Conservation (phyloP, 2,329 filamentous ascomycete genomes). For the Neofusicoccum parvum region DNA sequence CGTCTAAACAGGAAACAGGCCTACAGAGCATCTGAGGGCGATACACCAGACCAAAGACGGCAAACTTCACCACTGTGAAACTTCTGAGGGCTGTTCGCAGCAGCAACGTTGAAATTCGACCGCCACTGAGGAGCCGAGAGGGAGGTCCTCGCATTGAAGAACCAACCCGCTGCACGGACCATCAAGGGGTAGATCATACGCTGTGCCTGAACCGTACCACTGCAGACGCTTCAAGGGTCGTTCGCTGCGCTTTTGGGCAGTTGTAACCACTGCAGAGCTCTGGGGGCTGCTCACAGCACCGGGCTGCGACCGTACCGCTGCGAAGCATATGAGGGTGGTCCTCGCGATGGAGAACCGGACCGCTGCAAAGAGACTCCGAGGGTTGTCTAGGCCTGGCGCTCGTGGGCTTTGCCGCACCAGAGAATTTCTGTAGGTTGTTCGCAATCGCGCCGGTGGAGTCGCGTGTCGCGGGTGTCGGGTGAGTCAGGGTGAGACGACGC, state of each 20-base stretch:
- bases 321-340: slow-evolving; percentile 1
- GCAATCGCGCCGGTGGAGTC: not conserved
- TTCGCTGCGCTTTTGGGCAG: not conserved
- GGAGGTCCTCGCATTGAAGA: slow-evolving; percentile 5
- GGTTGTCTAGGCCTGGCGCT: not conserved
- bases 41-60: not conserved
- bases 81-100: not conserved
- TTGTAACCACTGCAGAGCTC: not conserved
- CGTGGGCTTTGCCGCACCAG: not conserved
- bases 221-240: not conserved
- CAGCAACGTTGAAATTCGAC: not conserved
- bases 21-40: not conserved
- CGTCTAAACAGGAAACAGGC: not conserved
- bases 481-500: not conserved
- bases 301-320: not conserved
- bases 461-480: not conserved
- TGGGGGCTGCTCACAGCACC: too few relatives aligned
- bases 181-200: not conserved
- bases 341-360: slow-evolving; percentile 13
- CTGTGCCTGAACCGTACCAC: not conserved
- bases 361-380: not conserved
- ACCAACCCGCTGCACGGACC: not conserved
- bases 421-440: not conserved
- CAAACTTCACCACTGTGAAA: not conserved
- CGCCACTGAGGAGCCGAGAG: not conserved